These are phyloP conservation scores for Myriosclerotinia scirpicola DNA, from an alignment of 2,329 filamentous ascomycete species.

Conservation along the genomic window DNA sequence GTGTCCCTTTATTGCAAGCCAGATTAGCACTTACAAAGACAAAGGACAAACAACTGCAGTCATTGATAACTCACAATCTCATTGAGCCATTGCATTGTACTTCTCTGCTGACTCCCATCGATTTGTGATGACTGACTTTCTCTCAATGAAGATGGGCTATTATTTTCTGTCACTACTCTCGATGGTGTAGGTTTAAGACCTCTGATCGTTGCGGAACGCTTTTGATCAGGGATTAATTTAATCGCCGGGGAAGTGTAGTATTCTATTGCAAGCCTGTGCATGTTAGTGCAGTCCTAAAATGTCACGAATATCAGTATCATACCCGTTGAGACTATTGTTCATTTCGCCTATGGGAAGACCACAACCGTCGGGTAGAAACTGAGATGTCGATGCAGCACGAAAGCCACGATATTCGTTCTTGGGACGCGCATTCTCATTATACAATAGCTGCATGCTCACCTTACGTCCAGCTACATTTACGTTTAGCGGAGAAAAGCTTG, in stretches of 20 bases:
- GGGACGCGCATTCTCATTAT: slow-evolving; percentile 27
- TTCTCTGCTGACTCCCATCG: slow-evolving; percentile 4
- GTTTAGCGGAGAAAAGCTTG: neutral
- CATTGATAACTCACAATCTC: slow-evolving; percentile 5
- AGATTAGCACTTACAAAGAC: neutral
- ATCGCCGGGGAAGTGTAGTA: neutral
- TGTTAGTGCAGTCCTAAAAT: neutral
- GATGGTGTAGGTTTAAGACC: neutral
- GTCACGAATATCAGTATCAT: neutral
- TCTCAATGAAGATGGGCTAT: neutral
- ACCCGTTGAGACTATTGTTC: slow-evolving; percentile 12
- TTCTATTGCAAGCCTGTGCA: slow-evolving; percentile 1
- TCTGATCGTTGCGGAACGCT: neutral
- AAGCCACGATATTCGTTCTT: slow-evolving; percentile 32
- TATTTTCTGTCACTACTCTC: neutral
- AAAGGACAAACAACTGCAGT: neutral
- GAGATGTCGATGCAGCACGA: slow-evolving; percentile 25
- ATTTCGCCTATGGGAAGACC: slow-evolving; percentile 10
- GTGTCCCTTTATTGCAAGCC: neutral
- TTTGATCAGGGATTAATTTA: neutral
- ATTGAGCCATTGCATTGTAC: slow-evolving; percentile 18
- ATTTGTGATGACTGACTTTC: neutral
- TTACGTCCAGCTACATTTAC: slow-evolving; percentile 15
- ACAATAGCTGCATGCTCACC: slow-evolving; percentile 29
- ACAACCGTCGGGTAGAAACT: slow-evolving; percentile 22